Evolutionary conservation across 1,284 basidiomycete genomes (phyloP), one percentile per base, ranked within the genome.

Genomic region (Fomitopsis pinicola): DNA sequence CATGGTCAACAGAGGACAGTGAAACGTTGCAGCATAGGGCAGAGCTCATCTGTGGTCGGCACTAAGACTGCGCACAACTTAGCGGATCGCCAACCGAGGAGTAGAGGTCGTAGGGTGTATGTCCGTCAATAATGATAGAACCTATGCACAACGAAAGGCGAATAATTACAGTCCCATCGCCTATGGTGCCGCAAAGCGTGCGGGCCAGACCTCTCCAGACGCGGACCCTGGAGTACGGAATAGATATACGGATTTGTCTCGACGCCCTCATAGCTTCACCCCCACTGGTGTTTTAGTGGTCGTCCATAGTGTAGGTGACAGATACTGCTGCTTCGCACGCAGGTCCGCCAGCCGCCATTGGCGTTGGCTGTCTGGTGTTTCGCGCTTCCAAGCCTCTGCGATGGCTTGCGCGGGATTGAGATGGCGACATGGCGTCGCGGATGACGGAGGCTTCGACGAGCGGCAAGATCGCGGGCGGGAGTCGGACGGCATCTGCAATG

Each of bases 331-430:
- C 66, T 78, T 80, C 61, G 77, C 78, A 17, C 64, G 64, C 19
- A 59, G 60, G 66, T 88, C 83, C 59, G 82, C 78, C 62, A 74
- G 76, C 62, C 78, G 76, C 87, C 87, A 89, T 64, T 73, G 77
- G 59, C 81, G 78, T 70, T 87, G 80, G 64, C 75, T 83, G 71
- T 87, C 82, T 15, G 71, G 65, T 15, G 83, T 80, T 72, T 87
- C 84, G 55, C 77, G 75, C 68, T 79, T 80, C 87, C 88, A 89
- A 58, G 84, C 84, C 48, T 85, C 82, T 42, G 84, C 85, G 69
- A 89, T 88, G 33, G 82, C 79, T 66, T 86, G 81, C 9, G 83
- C 82, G 44, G 84, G 83, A 15, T 85, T 79, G 66, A 79, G 62
- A 60, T 65, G 50, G 52, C 68, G 67, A 57, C 63, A 65, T 55